Conservation (phyloP, 2,329 filamentous ascomycete genomes). For the Balansia obtecta region DNA sequence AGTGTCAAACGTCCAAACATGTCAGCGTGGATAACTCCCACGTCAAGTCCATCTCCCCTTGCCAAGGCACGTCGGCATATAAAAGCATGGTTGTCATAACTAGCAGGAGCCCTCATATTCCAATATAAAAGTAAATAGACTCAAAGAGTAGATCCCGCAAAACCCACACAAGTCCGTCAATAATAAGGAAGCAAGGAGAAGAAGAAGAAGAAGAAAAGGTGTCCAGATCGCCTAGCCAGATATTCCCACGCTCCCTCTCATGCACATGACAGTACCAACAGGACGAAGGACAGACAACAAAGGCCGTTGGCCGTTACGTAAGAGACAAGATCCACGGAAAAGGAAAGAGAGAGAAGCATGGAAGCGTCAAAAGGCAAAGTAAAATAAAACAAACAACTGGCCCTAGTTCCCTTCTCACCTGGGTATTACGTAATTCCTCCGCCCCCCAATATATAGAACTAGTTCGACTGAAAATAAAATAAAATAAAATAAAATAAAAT, state of each 20-base stretch:
- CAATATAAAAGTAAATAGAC: background rate
- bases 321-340: constrained; percentile 2
- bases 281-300: constrained; percentile 4
- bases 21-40: no score
- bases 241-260: constrained; percentile 6
- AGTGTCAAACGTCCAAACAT: no score
- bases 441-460: background rate
- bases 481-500: no score
- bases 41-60: no score
- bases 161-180: no score
- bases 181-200: background rate
- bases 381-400: constrained; percentile 6
- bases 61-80: background rate
- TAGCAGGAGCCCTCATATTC: background rate
- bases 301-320: background rate
- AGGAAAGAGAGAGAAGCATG: constrained; percentile 9
- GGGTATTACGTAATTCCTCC: constrained; percentile 7
- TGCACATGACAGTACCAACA: constrained; percentile 7
- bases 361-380: constrained; percentile 1
- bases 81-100: background rate
- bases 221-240: constrained; percentile 3
- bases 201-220: background rate
- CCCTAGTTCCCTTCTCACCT: constrained; percentile 4
- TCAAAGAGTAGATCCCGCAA: background rate
- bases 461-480: no score